Evolutionary conservation across 495 filamentous ascomycete genomes (phyloP), one percentile per base, ranked within the genome.

Genomic region (Zalerion maritima): DNA sequence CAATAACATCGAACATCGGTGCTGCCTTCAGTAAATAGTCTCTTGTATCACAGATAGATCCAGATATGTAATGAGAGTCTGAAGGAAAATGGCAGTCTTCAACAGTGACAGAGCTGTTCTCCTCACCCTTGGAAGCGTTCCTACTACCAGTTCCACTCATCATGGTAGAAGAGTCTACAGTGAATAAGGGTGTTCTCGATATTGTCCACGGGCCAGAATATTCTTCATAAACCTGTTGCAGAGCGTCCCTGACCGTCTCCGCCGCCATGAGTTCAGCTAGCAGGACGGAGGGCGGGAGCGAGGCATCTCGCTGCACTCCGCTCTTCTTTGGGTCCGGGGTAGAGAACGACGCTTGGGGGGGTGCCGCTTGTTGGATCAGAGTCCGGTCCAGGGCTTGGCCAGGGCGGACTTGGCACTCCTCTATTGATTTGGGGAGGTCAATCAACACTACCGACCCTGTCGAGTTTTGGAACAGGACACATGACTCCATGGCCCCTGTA

Each of bases 1-100:
- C 51, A 26, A 94, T 68, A 21, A 94, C 57, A 46, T 87, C 64
- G 54, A 94, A 93, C 30, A 57, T 53, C 14, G 55, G 57, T 9
- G 56, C 49, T 10, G 36, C 17, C 17, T 35, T 28, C 3, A 51
- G 33, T 34, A 68, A 58, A 2, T 23, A 21, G 4, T 35, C 21
- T 2, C 49, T 41, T 18, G 42, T 46, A 5, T 45, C 40, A n/a
- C 45, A 31, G 34, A 68, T 51, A 21, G 47, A 55, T 28, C 60
- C 60, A n/a, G 34, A 38, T 15, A 71, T 32, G 31, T 46, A 42
- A 13, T 40, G 41, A 12, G 60, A 52, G 18, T 34, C 26, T 21
- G 44, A 34, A 9, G 55, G 56, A 29, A 55, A 45, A 29, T 46
- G 29, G 13, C 23, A 18, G 7, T 18, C 19, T 3, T 15, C 12